Base-by-base conservation (phyloP, 1,284 basidiomycete genomes). In the Ceratobasidium sp. region DNA sequence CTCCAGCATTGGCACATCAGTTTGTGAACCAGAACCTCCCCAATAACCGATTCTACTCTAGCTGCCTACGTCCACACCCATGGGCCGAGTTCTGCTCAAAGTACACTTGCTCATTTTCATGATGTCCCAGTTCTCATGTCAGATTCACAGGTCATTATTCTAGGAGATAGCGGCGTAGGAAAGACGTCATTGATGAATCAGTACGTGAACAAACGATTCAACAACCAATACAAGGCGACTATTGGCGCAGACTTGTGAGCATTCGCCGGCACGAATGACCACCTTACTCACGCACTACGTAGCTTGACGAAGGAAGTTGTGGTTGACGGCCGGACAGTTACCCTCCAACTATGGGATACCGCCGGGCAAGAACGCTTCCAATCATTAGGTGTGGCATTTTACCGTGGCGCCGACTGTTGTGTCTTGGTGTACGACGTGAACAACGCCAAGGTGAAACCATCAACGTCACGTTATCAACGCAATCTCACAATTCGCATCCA, bases 101-200 rank as follows among this genome's bases (percentile, higher is more conserved):
- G 95, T 95, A 73, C 61, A 82, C 78, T 12, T 25, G n/a, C n/a
- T 9, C 48, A 21, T 51, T 9, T 21, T 9, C 21, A n/a, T 21
- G 18, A 14, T 21, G 48, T 16, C n/a, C 2, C n/a, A 51, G n/a
- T 9, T 21, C n/a, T 51, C 3, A n/a, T 72, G 14, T 49, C 40
- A 25, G 7, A 59, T 21, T 25, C 18, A 28, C 78, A 98, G 95
- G 95, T 96, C 81, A 98, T 98, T 84, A 98, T 98, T 81, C 90
- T 98, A 76, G 95, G 95, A 77, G 96, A 98, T 86, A 96, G 94
- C 81, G 97, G 96, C 74, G 97, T 99, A 81, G 97, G 96, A 67
- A 99, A 99, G 91, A 99, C 96, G 61, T 99, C 96, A 51, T 88
- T 99, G 78, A 99, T 99, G 97, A 99, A 98, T 85, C 97, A 99